Conservation (phyloP, 805 yeast species). For the Barnettozyma salicaria region DNA sequence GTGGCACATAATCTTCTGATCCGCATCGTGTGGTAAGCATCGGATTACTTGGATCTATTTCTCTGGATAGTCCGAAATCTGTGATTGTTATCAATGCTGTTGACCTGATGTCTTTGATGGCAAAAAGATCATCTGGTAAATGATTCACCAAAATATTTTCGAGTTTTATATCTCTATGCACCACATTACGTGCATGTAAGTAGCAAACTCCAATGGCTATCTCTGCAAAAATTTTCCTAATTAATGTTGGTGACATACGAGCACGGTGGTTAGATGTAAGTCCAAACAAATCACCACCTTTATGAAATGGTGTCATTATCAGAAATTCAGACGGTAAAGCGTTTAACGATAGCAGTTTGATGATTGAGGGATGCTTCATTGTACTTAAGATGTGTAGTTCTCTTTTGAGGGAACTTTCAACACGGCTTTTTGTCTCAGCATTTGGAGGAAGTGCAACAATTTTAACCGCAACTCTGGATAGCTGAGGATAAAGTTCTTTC, state of each 20-base stretch:
- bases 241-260: constrained; percentile 40
- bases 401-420: constrained; percentile 60
- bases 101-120: constrained; percentile 9
- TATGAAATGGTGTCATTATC: constrained; percentile 68
- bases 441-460: constrained; percentile 40
- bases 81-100: constrained; percentile 53
- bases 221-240: constrained; percentile 65
- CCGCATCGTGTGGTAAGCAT: constrained; percentile 87
- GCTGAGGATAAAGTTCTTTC: neutral
- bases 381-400: constrained; percentile 62
- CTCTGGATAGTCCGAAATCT: constrained; percentile 85
- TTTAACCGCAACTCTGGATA: constrained; percentile 62
- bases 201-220: constrained; percentile 62
- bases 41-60: constrained; percentile 53
- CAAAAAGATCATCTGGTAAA: constrained; percentile 29
- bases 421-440: constrained; percentile 40
- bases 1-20: constrained; percentile 93
- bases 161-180: constrained; percentile 88
- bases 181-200: constrained; percentile 46
- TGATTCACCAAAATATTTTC: constrained; percentile 67
- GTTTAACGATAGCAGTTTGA: constrained; percentile 48
- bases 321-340: constrained; percentile 26
- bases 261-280: constrained; percentile 43
- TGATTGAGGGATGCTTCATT: constrained; percentile 63
- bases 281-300: constrained; percentile 81